A percentile compares a stretch with the other conserved stretches of the same genome.
Conservation (phyloP, 306 rosid species). For the Vigna hirtella region DNA sequence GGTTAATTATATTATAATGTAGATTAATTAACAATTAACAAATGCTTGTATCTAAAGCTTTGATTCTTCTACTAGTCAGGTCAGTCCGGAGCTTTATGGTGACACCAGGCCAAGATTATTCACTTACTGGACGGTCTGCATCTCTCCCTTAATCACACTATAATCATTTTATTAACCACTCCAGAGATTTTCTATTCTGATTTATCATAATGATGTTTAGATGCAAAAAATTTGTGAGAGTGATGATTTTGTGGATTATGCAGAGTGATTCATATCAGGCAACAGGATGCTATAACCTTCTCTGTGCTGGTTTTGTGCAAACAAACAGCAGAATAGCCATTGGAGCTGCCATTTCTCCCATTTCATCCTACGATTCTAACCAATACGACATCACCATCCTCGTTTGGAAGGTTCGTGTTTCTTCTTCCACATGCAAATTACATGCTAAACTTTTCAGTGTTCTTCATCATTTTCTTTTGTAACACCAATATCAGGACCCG, state of each 20-base stretch:
- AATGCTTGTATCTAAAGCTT: conserved; percentile 52
- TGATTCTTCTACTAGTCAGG: conserved; percentile 97
- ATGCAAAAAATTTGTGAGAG: background rate
- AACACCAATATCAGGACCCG: conserved; percentile 63
- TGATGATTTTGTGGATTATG: conserved; percentile 3
- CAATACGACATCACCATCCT: conserved; percentile 88
- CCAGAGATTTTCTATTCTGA: no score
- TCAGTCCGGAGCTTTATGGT: conserved; percentile 99
- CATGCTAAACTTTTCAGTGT: background rate
- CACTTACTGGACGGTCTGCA: conserved; percentile 96
- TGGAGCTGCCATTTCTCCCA: conserved; percentile 96
- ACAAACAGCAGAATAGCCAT: conserved; percentile 81
- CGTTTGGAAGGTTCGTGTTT: conserved; percentile 80
- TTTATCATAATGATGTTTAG: no score
- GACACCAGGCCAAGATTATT: conserved; percentile 96
- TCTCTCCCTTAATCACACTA: background rate
- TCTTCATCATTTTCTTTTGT: background rate
- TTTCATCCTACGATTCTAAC: conserved; percentile 62
- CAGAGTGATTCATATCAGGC: conserved; percentile 91
- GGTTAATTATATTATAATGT: no score
- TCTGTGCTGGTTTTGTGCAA: conserved; percentile 91
- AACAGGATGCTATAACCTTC: conserved; percentile 94
- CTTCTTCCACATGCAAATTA: background rate
- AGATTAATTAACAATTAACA: no score
- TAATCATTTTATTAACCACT: no score